Percentiles rank a stretch among this genome's conserved stretches.
Conservation (phyloP, 2,329 filamentous ascomycete species). For the Phoma sp. region DNA sequence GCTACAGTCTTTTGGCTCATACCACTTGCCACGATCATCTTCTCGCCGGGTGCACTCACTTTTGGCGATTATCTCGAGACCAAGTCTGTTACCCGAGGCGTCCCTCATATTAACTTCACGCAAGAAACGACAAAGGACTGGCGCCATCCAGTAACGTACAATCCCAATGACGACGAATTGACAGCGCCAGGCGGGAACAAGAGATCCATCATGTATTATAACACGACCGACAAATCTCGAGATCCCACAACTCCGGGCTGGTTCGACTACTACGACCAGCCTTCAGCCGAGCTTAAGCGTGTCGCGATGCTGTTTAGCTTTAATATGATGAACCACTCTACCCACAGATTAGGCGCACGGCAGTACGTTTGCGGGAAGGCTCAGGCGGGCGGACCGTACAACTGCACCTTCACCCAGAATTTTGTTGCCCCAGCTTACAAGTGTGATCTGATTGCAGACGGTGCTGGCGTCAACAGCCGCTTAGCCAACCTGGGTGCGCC, state of each 20-base stretch:
- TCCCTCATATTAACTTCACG: slow-evolving; percentile 40
- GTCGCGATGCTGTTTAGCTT: slow-evolving; percentile 42
- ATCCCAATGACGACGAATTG: slow-evolving; percentile 18
- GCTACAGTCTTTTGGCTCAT: slow-evolving; percentile 45
- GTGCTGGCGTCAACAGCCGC: slow-evolving; percentile 24
- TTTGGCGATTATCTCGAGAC: slow-evolving; percentile 42
- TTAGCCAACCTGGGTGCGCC: slow-evolving; percentile 36
- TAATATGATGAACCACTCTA: slow-evolving; percentile 35
- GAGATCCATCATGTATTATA: slow-evolving; percentile 42
- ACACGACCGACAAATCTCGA: slow-evolving; percentile 39
- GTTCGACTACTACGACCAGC: slow-evolving; percentile 48
- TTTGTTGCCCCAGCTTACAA: slow-evolving; percentile 44
- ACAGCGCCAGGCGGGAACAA: slow-evolving; percentile 29
- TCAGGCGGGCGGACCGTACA: slow-evolving; percentile 30
- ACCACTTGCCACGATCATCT: slow-evolving; percentile 47
- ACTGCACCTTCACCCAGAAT: slow-evolving; percentile 42
- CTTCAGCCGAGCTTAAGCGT: slow-evolving; percentile 36
- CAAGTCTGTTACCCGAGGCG: slow-evolving; percentile 20
- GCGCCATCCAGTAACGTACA: slow-evolving; percentile 30
- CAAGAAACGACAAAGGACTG: slow-evolving; percentile 42
- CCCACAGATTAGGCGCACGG: slow-evolving; percentile 38
- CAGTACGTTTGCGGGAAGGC: slow-evolving; percentile 42
- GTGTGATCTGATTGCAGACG: slow-evolving; percentile 37
- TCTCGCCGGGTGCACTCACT: slow-evolving; percentile 46
- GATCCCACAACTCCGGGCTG: slow-evolving; percentile 18